Percentiles rank a stretch among this genome's conserved stretches.
Evolutionary conservation across 345 rosid species (phyloP).

Genomic region (Gossypium ekmanianum): DNA sequence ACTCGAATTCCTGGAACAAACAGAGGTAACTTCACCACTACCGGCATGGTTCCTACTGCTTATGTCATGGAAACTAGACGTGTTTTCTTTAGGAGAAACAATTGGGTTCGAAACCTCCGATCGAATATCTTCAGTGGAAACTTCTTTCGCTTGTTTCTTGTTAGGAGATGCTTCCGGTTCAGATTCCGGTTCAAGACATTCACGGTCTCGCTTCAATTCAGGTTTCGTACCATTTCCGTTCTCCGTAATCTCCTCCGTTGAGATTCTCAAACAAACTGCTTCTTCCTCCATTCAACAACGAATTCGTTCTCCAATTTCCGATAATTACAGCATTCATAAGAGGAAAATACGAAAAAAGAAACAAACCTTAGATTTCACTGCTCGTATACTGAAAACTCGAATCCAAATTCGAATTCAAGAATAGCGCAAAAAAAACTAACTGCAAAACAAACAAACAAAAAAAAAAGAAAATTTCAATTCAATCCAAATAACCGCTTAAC

Average conservation of each 20-base stretch:
- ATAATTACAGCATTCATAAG: slow-evolving; percentile 28
- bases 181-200: slow-evolving; percentile 27
- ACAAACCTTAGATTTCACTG: slow-evolving; percentile 17
- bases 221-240: slow-evolving; percentile 25
- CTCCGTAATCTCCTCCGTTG: slow-evolving; percentile 25
- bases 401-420: slow-evolving; percentile 8
- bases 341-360: slow-evolving; percentile 10
- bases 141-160: slow-evolving; percentile 68
- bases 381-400: background rate
- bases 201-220: slow-evolving; percentile 49
- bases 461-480: slow-evolving; percentile 9
- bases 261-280: slow-evolving; percentile 40
- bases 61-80: slow-evolving; percentile 44
- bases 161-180: slow-evolving; percentile 33
- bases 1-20: slow-evolving; percentile 40
- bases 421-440: background rate
- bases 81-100: slow-evolving; percentile 52
- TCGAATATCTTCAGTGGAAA: slow-evolving; percentile 59
- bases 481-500: slow-evolving; percentile 27
- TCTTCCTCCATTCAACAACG: slow-evolving; percentile 51
- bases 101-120: slow-evolving; percentile 86
- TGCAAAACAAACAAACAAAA: slow-evolving; percentile 4
- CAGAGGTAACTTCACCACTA: slow-evolving; percentile 38
- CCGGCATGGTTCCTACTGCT: slow-evolving; percentile 29
- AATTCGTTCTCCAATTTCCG: slow-evolving; percentile 7